Evolutionary conservation across 768 basidiomycete genomes (phyloP).

Genomic region (Lentinula raphanica): DNA sequence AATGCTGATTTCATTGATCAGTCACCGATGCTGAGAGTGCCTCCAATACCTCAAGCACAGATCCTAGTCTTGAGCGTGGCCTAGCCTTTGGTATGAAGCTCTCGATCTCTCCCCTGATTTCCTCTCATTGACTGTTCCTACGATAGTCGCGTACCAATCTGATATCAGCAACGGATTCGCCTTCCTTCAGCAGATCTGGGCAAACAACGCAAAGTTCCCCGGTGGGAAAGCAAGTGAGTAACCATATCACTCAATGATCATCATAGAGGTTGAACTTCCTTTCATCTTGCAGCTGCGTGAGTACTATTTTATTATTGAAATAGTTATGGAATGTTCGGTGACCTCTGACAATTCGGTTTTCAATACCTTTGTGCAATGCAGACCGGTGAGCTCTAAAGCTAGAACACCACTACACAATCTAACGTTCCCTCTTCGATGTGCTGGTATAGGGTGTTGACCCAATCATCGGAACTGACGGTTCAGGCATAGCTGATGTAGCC

Average conservation of each 20-base stretch:
- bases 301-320: too few relatives aligned
- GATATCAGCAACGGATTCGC: conserved; percentile 12
- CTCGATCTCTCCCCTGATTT: not conserved
- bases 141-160: conserved; percentile 15
- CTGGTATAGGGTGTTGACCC: conserved; percentile 8
- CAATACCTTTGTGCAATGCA: too few relatives aligned
- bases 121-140: not conserved
- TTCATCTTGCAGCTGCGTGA: too few relatives aligned
- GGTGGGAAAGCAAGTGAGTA: not conserved
- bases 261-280: not conserved
- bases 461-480: conserved; percentile 7
- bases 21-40: conserved; percentile 6
- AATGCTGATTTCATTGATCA: not conserved
- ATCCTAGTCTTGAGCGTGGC: conserved; percentile 6
- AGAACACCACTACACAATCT: not conserved
- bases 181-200: conserved; percentile 14
- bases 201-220: conserved; percentile 5
- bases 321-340: too few relatives aligned
- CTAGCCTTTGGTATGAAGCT: conserved; percentile 6
- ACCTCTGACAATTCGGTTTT: too few relatives aligned
- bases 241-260: not conserved
- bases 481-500: not conserved
- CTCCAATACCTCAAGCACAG: not conserved
- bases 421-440: not conserved
- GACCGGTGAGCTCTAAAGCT: not conserved